Conservation (phyloP, 495 filamentous ascomycete genomes). For the Hypomontagnella submonticulosa region DNA sequence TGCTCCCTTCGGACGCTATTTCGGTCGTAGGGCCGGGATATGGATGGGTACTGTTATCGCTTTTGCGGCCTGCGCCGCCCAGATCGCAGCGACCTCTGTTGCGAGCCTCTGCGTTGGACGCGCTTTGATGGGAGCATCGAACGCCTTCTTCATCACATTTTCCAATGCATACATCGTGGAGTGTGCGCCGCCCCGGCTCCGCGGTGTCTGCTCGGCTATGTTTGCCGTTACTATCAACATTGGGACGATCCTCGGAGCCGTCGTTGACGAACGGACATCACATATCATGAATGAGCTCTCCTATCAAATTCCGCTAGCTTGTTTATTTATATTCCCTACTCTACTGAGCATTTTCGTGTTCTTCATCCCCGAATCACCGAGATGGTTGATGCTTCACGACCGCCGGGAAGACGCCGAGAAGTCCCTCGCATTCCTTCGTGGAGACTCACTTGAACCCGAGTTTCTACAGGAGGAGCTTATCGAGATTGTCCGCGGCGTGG, state of each 20-base stretch:
- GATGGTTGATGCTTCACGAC: conserved; percentile 50
- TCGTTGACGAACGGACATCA: conserved; percentile 62
- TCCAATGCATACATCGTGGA: conserved; percentile 59
- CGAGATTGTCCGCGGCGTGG: conserved; percentile 44
- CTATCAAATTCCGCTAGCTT: conserved; percentile 61
- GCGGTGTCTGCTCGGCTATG: conserved; percentile 54
- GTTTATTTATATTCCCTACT: conserved; percentile 59
- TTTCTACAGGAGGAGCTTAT: conserved; percentile 46
- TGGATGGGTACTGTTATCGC: conserved; percentile 53
- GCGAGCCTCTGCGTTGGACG: conserved; percentile 56
- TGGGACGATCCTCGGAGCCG: conserved; percentile 59
- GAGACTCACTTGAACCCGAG: conserved; percentile 39
- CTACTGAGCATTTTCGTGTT: conserved; percentile 55
- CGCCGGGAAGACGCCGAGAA: conserved; percentile 35
- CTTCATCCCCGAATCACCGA: conserved; percentile 63
- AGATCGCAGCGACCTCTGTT: conserved; percentile 54
- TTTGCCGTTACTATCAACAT: conserved; percentile 59
- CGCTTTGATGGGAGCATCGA: conserved; percentile 57
- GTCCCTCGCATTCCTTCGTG: conserved; percentile 39
- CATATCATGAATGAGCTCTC: conserved; percentile 50
- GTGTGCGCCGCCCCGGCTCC: conserved; percentile 51
- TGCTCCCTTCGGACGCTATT: conserved; percentile 50
- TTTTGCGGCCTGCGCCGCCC: conserved; percentile 51
- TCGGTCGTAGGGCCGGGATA: conserved; percentile 53
- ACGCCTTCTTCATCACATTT: conserved; percentile 61